phyloP scores from a whole-genome alignment of 1,284 basidiomycete genomes.

The Tilletiaria anomala region DNA sequence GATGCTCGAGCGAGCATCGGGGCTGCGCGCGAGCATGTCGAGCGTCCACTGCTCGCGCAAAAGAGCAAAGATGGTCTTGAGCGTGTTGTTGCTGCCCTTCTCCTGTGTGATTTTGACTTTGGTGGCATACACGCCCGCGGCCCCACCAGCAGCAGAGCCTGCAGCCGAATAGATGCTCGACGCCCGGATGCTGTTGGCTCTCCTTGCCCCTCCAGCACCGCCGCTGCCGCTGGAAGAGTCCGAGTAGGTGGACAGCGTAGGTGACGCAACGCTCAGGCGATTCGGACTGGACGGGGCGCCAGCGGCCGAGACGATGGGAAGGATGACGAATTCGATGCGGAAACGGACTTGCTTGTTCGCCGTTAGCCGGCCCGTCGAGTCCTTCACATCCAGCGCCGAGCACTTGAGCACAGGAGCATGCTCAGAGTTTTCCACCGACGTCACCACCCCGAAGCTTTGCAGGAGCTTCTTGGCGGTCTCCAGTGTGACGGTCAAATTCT shows the following conservation, averaged over 20 bases:
- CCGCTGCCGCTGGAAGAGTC: conserved; percentile 3
- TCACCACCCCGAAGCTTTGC: conserved; percentile 52
- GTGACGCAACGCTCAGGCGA: too few species aligned
- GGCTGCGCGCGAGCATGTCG: conserved; percentile 5
- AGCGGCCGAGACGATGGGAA: conserved; percentile 21
- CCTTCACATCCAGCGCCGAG: conserved; percentile 19
- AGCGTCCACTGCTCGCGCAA: conserved; percentile 57
- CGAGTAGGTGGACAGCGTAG: too few species aligned
- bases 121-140: conserved; percentile 45
- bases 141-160: too few species aligned
- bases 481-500: conserved; percentile 53
- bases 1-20: too few species aligned
- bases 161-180: too few species aligned
- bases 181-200: too few species aligned
- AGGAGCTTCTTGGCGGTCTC: conserved; percentile 54
- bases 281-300: too few species aligned
- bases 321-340: conserved; percentile 32
- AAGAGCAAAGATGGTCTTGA: conserved; percentile 57
- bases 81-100: conserved; percentile 70
- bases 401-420: conserved; percentile 25
- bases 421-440: conserved; percentile 50
- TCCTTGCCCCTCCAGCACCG: too few species aligned
- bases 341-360: conserved; percentile 30
- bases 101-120: conserved; percentile 63
- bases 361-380: conserved; percentile 10